Evolutionary conservation across 495 filamentous ascomycete genomes (phyloP).

Genomic region (Penicilliopsis zonata): DNA sequence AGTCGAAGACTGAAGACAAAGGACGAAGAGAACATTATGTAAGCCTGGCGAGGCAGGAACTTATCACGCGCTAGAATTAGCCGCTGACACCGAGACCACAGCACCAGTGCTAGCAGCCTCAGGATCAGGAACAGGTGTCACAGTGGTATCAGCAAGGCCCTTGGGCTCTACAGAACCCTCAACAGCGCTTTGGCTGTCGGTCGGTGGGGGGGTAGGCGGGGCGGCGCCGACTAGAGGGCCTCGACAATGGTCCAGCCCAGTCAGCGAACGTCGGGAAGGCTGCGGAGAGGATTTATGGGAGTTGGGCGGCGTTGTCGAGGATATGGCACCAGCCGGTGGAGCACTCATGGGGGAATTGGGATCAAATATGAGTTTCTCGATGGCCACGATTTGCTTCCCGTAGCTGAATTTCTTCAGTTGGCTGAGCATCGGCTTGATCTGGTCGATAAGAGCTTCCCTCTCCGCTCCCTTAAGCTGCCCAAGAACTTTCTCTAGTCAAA

Average conservation of each 20-base stretch:
- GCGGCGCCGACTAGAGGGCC: constrained; percentile 23
- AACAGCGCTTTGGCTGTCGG: constrained; percentile 21
- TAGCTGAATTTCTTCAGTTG: constrained; percentile 61
- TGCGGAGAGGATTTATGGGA: constrained; percentile 37
- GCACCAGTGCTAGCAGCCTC: constrained; percentile 20
- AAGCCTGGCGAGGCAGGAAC: constrained; percentile 18
- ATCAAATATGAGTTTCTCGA: constrained; percentile 50
- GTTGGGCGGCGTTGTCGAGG: constrained; percentile 30
- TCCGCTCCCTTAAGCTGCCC: constrained; percentile 55
- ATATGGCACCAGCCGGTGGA: constrained; percentile 15
- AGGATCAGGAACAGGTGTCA: constrained; percentile 21
- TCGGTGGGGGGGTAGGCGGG: constrained; percentile 33
- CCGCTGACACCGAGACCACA: constrained; percentile 19
- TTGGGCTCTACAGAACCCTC: constrained; percentile 20
- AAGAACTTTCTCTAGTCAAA: constrained; percentile 60
- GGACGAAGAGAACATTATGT: constrained; percentile 24
- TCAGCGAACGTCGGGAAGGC: constrained; percentile 24
- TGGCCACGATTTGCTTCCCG: constrained; percentile 68
- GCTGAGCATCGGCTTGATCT: constrained; percentile 62
- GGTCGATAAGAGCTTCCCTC: constrained; percentile 51
- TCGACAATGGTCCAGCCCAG: constrained; percentile 16
- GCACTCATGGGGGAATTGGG: constrained; percentile 13
- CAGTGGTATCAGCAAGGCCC: constrained; percentile 21
- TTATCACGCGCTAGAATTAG: constrained; percentile 9
- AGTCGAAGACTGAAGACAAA: constrained; percentile 14